Base-by-base conservation (phyloP, 768 basidiomycete genomes). In the Boletus sp. region DNA sequence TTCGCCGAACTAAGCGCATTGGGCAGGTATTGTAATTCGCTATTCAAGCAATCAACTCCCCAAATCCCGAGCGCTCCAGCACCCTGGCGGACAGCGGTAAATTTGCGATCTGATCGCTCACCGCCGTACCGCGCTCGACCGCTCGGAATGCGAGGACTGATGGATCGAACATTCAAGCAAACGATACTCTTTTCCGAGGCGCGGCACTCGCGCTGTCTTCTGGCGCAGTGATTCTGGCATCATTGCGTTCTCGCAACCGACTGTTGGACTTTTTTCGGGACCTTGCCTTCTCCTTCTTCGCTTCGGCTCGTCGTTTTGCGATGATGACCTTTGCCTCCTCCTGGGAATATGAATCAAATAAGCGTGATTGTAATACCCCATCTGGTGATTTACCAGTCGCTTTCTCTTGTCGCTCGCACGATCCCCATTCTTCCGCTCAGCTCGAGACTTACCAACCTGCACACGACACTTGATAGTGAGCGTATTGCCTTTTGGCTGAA, bases 311-410 rank as follows among this genome's bases (percentile, higher is more conserved):
- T 60, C 70, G 71, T 39, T 75, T 74, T 24, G 67, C 64, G 28
- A 81, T 72, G 47, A 71, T 59, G 7, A 68, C 71, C 53, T 77
- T 81, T 15, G 73, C 73, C 60, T 78, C 78, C 61, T 78, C 76
- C 79, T 80, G 60, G 49, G 49, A 61, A 62, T 32, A 50, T 24
- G 42, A 45, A 58, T 52, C 33, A 60, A 62, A 58, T 49, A 46
- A 60, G 56, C 40, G 48, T 50, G 48, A 52, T 46, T 54, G 29
- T 45, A 50, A 52, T 14, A 14, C 54, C 40, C 46, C 54, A 57
- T 63, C 52, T 35, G 64, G 63, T 53, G 52, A 65, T 63, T 67
- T 68, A 80, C 79, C 63, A 80, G 63, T 67, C 72, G 77, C 37
- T 63, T 66, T 72, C 66, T 78, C 58, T 70, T 62, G 50, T 64